These are phyloP conservation scores for Sporothrix pallida DNA, from an alignment of 2,329 filamentous ascomycete species.

Conservation along the genomic window DNA sequence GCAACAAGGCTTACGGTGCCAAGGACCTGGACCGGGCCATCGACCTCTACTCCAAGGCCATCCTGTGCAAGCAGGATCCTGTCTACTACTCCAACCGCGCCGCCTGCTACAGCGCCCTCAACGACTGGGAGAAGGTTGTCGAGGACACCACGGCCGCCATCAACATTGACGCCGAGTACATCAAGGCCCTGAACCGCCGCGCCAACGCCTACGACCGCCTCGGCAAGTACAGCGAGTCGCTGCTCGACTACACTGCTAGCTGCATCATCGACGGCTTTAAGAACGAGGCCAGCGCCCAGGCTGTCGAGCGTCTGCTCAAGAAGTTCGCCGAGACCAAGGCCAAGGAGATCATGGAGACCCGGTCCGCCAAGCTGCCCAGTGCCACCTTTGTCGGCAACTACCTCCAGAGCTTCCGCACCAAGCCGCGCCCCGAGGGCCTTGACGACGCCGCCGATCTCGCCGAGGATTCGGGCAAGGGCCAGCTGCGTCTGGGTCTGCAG, in stretches of 20 bases:
- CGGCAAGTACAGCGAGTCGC: constrained; percentile 87
- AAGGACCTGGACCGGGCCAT: constrained; percentile 96
- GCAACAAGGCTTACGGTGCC: constrained; percentile 93
- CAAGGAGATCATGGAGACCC: constrained; percentile 85
- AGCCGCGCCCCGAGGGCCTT: constrained; percentile 77
- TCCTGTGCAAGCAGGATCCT: constrained; percentile 94
- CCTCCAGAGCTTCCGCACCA: constrained; percentile 93
- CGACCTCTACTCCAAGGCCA: constrained; percentile 92
- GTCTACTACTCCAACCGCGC: constrained; percentile 99
- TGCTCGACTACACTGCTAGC: constrained; percentile 96
- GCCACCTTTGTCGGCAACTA: constrained; percentile 98
- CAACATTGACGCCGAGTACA: constrained; percentile 90
- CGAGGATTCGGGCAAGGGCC: constrained; percentile 79
- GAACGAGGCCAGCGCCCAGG: constrained; percentile 85
- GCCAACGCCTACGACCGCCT: constrained; percentile 97
- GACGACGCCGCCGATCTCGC: constrained; percentile 80
- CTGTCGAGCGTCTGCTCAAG: constrained; percentile 92
- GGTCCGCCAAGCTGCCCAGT: constrained; percentile 86
- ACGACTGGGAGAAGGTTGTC: constrained; percentile 93
- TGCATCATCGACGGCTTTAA: constrained; percentile 99
- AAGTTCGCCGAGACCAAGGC: constrained; percentile 96
- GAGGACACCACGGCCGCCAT: constrained; percentile 96
- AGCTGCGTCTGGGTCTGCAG: constrained; percentile 81
- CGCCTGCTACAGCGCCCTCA: constrained; percentile 93
- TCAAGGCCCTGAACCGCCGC: constrained; percentile 95